A percentile compares a stretch with the other conserved stretches of the same genome.
Evolutionary conservation across 257 asterid species (phyloP).

Genomic region (Anisodus acutangulus): DNA sequence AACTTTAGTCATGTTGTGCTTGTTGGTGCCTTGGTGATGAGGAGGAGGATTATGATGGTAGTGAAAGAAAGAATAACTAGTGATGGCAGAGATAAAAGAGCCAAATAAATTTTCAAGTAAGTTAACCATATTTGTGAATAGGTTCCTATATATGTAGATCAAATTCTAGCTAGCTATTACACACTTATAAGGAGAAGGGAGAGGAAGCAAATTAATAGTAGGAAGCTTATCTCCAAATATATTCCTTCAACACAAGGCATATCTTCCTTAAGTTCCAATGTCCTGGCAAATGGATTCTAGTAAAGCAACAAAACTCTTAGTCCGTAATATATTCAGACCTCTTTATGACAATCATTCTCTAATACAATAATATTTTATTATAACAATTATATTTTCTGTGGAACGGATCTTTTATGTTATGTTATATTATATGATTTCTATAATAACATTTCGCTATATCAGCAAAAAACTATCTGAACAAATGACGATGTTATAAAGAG

Average conservation of each 20-base stretch:
- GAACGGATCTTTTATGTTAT: too few species aligned
- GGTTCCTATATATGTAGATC: conserved; percentile 28
- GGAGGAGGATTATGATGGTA: conserved; percentile 28
- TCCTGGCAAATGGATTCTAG: conserved; percentile 39
- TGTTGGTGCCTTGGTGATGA: conserved; percentile 33
- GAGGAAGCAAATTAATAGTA: neutral
- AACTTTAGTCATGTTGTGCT: conserved; percentile 51
- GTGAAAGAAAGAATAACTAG: conserved; percentile 42
- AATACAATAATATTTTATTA: too few species aligned
- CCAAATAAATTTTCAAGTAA: conserved; percentile 45
- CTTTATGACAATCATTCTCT: too few species aligned
- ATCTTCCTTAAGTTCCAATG: conserved; percentile 48
- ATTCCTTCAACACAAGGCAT: conserved; percentile 57
- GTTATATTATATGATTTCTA: too few species aligned
- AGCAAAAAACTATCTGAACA: too few species aligned
- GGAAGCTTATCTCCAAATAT: conserved; percentile 21
- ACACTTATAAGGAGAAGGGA: neutral
- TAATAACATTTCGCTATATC: too few species aligned
- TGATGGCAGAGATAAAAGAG: conserved; percentile 44
- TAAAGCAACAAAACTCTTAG: conserved; percentile 40
- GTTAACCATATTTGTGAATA: conserved; percentile 44
- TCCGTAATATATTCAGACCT: neutral
- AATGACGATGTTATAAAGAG: too few species aligned
- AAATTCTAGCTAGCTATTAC: neutral
- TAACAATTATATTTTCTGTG: too few species aligned